Evolutionary conservation across 1,284 basidiomycete genomes (phyloP).

Genomic region (Tilletia setariae): DNA sequence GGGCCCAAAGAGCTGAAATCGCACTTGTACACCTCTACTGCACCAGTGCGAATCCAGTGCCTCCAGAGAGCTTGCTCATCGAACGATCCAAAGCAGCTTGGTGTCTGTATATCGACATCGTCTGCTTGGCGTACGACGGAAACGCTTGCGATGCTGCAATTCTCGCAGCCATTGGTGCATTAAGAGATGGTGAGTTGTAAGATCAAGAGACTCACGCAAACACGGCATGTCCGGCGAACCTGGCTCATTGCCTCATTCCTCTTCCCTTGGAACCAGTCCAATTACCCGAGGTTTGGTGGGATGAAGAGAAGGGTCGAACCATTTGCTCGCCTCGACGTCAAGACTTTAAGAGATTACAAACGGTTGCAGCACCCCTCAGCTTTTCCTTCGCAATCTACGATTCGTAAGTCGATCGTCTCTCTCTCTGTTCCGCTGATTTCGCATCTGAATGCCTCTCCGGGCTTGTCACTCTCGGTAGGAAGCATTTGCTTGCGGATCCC

Average conservation of each 20-base stretch:
- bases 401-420: slow-evolving; percentile 54
- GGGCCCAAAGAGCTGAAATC: not conserved
- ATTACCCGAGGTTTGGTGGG: slow-evolving; percentile 70
- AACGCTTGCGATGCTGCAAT: slow-evolving; percentile 88
- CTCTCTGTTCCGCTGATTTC: slow-evolving; percentile 14
- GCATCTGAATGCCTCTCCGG: slow-evolving; percentile 15
- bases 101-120: slow-evolving; percentile 88
- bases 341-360: slow-evolving; percentile 58
- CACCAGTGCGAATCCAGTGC: slow-evolving; percentile 55
- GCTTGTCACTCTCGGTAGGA: slow-evolving; percentile 56
- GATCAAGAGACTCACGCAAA: too few relatives aligned
- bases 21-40: not conserved
- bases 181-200: slow-evolving; percentile 70
- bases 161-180: slow-evolving; percentile 78
- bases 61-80: slow-evolving; percentile 72
- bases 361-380: slow-evolving; percentile 62
- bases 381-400: slow-evolving; percentile 77
- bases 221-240: too few relatives aligned
- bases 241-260: not conserved
- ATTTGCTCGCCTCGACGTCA: slow-evolving; percentile 64
- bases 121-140: slow-evolving; percentile 94
- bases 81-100: slow-evolving; percentile 75
- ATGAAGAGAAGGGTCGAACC: slow-evolving; percentile 67
- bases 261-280: slow-evolving; percentile 13
- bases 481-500: slow-evolving; percentile 73